phyloP scores from a whole-genome alignment of 106 monocot species.

The Xerophyta viscosa region DNA sequence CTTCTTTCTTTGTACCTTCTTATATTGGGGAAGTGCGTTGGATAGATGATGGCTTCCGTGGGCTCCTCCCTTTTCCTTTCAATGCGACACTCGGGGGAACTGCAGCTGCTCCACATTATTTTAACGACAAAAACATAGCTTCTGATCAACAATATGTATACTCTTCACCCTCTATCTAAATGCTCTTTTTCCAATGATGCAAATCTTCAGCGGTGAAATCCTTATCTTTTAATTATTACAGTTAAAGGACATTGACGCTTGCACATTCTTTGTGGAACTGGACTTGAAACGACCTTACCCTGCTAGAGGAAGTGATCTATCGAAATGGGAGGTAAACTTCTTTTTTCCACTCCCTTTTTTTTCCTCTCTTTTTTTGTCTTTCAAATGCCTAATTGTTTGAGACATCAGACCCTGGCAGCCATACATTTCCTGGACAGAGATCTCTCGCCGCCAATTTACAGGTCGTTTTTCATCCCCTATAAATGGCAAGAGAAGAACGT shows the following conservation, averaged over 20 bases:
- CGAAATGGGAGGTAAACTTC: slow-evolving; percentile 81
- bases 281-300: slow-evolving; percentile 76
- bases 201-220: background rate
- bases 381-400: slow-evolving; percentile 1
- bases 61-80: slow-evolving; percentile 94
- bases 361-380: background rate
- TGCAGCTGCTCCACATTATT: slow-evolving; percentile 76
- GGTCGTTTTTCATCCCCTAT: slow-evolving; percentile 92
- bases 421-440: slow-evolving; percentile 82
- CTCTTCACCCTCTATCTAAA: background rate
- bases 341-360: background rate
- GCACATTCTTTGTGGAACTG: slow-evolving; percentile 79
- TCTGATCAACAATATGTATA: slow-evolving; percentile 80
- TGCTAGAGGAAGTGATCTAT: slow-evolving; percentile 66
- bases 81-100: slow-evolving; percentile 88
- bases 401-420: slow-evolving; percentile 69
- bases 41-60: slow-evolving; percentile 91
- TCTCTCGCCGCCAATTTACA: slow-evolving; percentile 63
- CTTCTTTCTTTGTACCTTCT: slow-evolving; percentile 86
- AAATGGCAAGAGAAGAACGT: slow-evolving; percentile 70
- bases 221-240: slow-evolving; percentile 15
- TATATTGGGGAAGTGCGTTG: slow-evolving; percentile 75
- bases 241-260: slow-evolving; percentile 53
- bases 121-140: slow-evolving; percentile 91
- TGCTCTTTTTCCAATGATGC: too few relatives aligned